Evolutionary conservation across 2,329 filamentous ascomycete genomes (phyloP).

Genomic region (Colletotrichum eleusines): DNA sequence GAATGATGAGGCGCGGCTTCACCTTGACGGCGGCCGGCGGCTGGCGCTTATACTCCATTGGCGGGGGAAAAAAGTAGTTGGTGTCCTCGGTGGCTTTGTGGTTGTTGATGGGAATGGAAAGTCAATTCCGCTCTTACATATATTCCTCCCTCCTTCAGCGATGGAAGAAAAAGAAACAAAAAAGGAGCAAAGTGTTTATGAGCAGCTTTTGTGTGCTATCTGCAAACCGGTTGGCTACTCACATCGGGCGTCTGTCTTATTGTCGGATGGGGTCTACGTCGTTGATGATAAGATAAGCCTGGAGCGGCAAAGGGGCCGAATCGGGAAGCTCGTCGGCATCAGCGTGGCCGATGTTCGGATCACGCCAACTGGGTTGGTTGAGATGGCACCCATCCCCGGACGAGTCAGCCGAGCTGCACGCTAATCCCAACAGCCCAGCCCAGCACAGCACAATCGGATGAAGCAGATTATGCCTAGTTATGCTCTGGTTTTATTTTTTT

Average conservation of each 20-base stretch:
- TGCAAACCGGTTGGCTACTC: background rate
- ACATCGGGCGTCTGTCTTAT: background rate
- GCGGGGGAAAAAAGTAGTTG: background rate
- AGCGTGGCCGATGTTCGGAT: conserved; percentile 38
- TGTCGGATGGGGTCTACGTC: background rate
- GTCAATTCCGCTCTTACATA: background rate
- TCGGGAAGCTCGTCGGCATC: conserved; percentile 35
- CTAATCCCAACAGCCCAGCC: too few species aligned
- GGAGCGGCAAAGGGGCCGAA: background rate
- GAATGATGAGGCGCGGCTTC: conserved; percentile 74
- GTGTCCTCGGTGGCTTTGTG: background rate
- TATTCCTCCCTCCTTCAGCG: background rate
- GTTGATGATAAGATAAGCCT: conserved; percentile 35
- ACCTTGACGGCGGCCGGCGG: conserved; percentile 44
- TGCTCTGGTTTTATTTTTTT: conserved; percentile 24
- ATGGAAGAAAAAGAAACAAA: background rate
- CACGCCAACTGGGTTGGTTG: conserved; percentile 28
- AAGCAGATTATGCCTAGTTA: background rate
- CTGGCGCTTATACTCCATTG: conserved; percentile 58
- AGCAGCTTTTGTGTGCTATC: background rate
- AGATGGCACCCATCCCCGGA: background rate
- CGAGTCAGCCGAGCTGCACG: conserved; percentile 9
- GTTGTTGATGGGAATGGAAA: background rate
- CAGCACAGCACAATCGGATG: background rate
- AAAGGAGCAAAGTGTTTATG: too few species aligned